Evolutionary conservation across 208 protist species (phyloP).

Genomic region (Leishmania braziliensis): DNA sequence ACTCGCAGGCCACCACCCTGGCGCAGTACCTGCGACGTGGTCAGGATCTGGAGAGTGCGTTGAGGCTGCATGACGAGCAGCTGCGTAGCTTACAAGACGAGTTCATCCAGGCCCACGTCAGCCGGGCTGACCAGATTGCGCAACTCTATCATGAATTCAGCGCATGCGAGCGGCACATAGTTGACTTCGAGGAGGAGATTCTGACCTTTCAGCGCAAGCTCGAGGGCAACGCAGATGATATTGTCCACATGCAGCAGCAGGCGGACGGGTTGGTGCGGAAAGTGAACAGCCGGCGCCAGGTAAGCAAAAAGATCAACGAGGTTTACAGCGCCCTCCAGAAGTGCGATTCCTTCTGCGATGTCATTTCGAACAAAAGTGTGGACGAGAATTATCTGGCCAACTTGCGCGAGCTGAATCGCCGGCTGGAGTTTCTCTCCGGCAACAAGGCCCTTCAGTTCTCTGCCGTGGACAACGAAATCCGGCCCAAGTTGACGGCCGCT

Average conservation of each 20-base stretch:
- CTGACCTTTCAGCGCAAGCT: conserved; percentile 78
- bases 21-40: conserved; percentile 57
- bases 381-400: conserved; percentile 67
- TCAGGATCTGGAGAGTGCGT: conserved; percentile 44
- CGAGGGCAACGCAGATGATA: conserved; percentile 75
- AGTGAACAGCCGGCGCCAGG: conserved; percentile 73
- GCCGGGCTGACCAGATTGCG: conserved; percentile 60
- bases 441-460: conserved; percentile 78
- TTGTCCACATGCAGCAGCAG: conserved; percentile 84
- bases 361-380: conserved; percentile 74
- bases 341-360: conserved; percentile 83
- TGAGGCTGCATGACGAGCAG: conserved; percentile 65
- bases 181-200: conserved; percentile 85
- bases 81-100: conserved; percentile 55
- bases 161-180: conserved; percentile 74
- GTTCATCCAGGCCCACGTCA: conserved; percentile 68
- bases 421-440: conserved; percentile 69
- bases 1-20: conserved; percentile 32
- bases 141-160: conserved; percentile 71
- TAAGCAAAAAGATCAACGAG: conserved; percentile 78
- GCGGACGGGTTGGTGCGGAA: conserved; percentile 67
- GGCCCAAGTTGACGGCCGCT: conserved; percentile 68
- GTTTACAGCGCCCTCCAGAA: conserved; percentile 82
- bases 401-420: conserved; percentile 69
- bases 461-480: conserved; percentile 79